Evolutionary conservation across 371 early-diverging fungal species (phyloP).

Genomic region (Thermomucor indicae-seudaticae): DNA sequence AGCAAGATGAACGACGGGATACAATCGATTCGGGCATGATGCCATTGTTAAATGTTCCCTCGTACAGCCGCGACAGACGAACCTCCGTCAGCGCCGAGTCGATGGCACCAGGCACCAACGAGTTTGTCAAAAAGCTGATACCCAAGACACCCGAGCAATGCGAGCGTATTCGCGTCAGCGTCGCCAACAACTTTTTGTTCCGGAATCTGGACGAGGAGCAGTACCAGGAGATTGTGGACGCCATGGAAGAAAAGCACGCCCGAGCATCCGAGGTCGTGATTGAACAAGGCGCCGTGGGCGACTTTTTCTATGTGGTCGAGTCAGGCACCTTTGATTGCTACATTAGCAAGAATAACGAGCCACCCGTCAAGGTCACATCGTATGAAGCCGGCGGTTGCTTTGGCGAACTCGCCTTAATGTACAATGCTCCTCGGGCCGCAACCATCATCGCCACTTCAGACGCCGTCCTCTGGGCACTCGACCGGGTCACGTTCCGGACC

Average conservation of each 20-base stretch:
- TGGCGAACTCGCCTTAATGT: slow-evolving; percentile 90
- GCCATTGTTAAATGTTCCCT: too few relatives aligned
- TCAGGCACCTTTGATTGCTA: slow-evolving; percentile 90
- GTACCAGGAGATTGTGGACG: slow-evolving; percentile 91
- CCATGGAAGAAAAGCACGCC: slow-evolving; percentile 92
- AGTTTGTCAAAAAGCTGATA: slow-evolving; percentile 79
- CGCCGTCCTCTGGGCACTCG: slow-evolving; percentile 77
- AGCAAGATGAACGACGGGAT: too few relatives aligned
- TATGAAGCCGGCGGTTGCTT: slow-evolving; percentile 72
- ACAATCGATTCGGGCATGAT: slow-evolving; percentile 90
- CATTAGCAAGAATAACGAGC: slow-evolving; percentile 44
- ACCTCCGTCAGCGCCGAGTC: slow-evolving; percentile 96
- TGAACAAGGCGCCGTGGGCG: slow-evolving; percentile 94
- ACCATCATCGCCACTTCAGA: slow-evolving; percentile 72
- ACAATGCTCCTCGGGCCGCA: slow-evolving; percentile 90
- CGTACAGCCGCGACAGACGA: slow-evolving; percentile 77
- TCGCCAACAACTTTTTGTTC: slow-evolving; percentile 91
- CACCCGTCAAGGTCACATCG: slow-evolving; percentile 49
- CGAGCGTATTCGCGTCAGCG: slow-evolving; percentile 74
- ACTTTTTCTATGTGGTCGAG: slow-evolving; percentile 97
- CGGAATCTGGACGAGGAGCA: slow-evolving; percentile 93
- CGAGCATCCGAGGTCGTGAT: slow-evolving; percentile 76
- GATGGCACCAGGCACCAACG: slow-evolving; percentile 81
- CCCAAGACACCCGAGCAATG: slow-evolving; percentile 85
- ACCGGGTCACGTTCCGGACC: slow-evolving; percentile 75